These are phyloP conservation scores for Arabis hirsuta DNA, from an alignment of 345 rosid species.

Conservation along the genomic window DNA sequence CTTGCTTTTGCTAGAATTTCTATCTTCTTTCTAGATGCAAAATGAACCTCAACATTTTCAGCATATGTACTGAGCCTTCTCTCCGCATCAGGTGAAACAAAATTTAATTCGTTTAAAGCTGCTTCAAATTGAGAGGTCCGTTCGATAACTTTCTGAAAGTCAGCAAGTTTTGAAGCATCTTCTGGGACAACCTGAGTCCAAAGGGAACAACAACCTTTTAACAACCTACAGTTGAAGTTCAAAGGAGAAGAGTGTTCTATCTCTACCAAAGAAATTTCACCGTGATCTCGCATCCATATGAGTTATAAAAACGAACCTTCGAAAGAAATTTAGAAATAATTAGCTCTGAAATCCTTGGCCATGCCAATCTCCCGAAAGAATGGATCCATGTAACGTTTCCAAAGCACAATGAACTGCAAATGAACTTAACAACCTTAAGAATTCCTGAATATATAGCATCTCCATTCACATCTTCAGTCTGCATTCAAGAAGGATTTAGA, in stretches of 20 bases:
- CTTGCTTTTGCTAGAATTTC: slow-evolving; percentile 92
- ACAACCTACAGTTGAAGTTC: slow-evolving; percentile 7
- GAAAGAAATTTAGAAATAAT: slow-evolving; percentile 85
- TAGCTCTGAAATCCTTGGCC: slow-evolving; percentile 91
- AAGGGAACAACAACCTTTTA: slow-evolving; percentile 29
- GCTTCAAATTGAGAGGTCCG: slow-evolving; percentile 74
- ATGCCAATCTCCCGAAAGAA: slow-evolving; percentile 89
- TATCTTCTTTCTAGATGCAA: slow-evolving; percentile 80
- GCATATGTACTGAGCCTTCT: slow-evolving; percentile 79
- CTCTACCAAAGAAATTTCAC: slow-evolving; percentile 17
- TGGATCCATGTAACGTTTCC: slow-evolving; percentile 73
- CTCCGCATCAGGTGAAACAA: slow-evolving; percentile 75
- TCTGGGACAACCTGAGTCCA: slow-evolving; percentile 84
- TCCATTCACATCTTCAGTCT: slow-evolving; percentile 63
- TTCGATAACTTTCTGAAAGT: slow-evolving; percentile 78
- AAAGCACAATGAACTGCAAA: slow-evolving; percentile 68
- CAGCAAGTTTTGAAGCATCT: slow-evolving; percentile 87
- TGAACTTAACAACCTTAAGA: slow-evolving; percentile 66
- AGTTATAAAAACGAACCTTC: slow-evolving; percentile 60
- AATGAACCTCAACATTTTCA: slow-evolving; percentile 94
- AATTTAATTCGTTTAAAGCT: slow-evolving; percentile 64
- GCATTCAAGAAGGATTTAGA: slow-evolving; percentile 30
- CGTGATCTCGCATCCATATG: background rate
- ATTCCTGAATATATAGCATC: slow-evolving; percentile 65
- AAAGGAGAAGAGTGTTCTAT: slow-evolving; percentile 20